A percentile compares a stretch with the other conserved stretches of the same genome.
Conservation (phyloP, 164 flowering plant species). For the Annona cherimola region DNA sequence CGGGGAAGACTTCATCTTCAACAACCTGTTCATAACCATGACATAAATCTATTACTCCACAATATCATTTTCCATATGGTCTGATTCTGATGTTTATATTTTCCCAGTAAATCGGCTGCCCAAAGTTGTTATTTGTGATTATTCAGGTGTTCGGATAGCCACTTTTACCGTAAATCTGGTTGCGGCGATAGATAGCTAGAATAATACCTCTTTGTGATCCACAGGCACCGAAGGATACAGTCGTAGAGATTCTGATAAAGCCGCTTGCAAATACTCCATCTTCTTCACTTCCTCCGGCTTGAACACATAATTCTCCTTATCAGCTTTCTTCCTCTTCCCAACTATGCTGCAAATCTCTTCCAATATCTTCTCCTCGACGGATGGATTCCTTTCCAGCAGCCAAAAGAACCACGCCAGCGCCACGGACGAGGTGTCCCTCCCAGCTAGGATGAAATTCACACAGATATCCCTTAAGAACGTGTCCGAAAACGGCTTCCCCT, state of each 20-base stretch:
- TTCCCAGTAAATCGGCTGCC: too few species aligned
- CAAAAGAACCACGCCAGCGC: conserved; percentile 95
- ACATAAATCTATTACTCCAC: background rate
- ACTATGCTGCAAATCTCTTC: conserved; percentile 47
- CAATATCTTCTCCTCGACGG: conserved; percentile 59
- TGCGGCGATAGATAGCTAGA: too few species aligned
- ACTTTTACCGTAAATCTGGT: too few species aligned
- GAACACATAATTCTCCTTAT: conserved; percentile 29
- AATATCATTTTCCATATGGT: background rate
- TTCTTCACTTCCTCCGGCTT: conserved; percentile 78
- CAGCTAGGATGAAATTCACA: conserved; percentile 86
- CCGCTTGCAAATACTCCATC: conserved; percentile 93
- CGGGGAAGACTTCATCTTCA: conserved; percentile 80
- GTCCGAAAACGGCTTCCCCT: conserved; percentile 54
- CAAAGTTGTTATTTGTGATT: too few species aligned
- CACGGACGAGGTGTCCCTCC: conserved; percentile 90
- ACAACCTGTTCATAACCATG: conserved; percentile 38
- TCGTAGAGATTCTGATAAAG: conserved; percentile 80
- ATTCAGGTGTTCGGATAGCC: too few species aligned
- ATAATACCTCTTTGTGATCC: conserved; percentile 85
- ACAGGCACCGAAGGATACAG: conserved; percentile 89
- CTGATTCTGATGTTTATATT: background rate
- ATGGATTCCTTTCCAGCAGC: conserved; percentile 54
- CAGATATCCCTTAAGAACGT: conserved; percentile 80
- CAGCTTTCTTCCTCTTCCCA: conserved; percentile 24